Evolutionary conservation across 768 basidiomycete genomes (phyloP), one percentile per base, ranked within the genome.

Genomic region (Lactarius deliciosus): DNA sequence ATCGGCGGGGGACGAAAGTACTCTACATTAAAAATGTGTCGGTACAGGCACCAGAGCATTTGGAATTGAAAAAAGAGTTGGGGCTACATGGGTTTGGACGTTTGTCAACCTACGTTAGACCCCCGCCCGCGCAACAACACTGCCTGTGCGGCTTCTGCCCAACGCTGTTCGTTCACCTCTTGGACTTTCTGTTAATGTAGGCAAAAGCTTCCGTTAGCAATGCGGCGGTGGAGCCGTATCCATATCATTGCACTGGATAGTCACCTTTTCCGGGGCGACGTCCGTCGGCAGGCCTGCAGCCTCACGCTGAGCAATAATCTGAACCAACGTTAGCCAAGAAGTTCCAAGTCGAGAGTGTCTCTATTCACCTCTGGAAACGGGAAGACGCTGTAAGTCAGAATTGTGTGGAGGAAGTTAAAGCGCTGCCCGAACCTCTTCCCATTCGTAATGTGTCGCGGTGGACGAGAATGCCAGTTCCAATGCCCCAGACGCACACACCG

Each of bases 281-380:
- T 68, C 66, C 28, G 36, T 68, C 9, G 66, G 66, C 53, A 68
- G 41, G 3, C 66, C 66, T 1, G 63, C 57, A 30, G 66, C 66
- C 54, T 68, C 66, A 16, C 66, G 66, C 54, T 64, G 57, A 1
- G 66, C 62, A 55, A 68, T 64, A 22, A 68, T 68, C 66, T 68
- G 9, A 60, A 20, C 25, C 2, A 3, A 15, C 11, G 25, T 68
- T 28, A 68, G 57, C 43, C 25, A 38, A 9, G 20, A 47, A 15
- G n/a, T 11, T 54, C 6, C 0, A 20, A n/a, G n/a, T 2, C 4
- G 3, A 22, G 36, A 15, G 13, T 34, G 6, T 8, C 16, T 6
- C 6, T 13, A 20, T 13, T 56, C 63, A 63, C 66, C 66, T 68
- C 66, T 68, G 58, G 10, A 40, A 22, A 38, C 5, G 34, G 9